Percentiles rank a stretch among this genome's conserved stretches.
phyloP scores from a whole-genome alignment of 1,284 basidiomycete species.

The Ceratobasidium sp. region DNA sequence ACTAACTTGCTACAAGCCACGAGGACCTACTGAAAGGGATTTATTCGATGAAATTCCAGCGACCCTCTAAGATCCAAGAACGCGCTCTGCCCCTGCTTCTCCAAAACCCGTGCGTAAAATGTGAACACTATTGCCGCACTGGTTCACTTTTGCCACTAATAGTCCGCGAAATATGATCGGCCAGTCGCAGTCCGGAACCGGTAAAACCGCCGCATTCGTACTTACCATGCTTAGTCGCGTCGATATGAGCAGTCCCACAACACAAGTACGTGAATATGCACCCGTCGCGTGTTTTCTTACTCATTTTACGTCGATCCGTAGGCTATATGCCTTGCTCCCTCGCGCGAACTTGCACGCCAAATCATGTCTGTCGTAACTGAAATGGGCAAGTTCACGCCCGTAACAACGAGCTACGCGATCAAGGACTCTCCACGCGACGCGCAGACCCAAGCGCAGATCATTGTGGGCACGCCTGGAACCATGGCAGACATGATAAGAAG shows the following conservation, averaged over 20 bases:
- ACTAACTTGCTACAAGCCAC: slow-evolving; percentile 68
- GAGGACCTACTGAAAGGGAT: slow-evolving; percentile 95
- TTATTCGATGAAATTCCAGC: slow-evolving; percentile 96
- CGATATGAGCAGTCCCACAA: slow-evolving; percentile 85
- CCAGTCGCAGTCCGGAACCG: slow-evolving; percentile 99
- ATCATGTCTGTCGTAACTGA: slow-evolving; percentile 95
- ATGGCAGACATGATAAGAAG: slow-evolving; percentile 87
- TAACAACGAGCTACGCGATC: slow-evolving; percentile 95
- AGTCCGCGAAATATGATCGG: slow-evolving; percentile 99
- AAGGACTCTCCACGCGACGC: slow-evolving; percentile 82
- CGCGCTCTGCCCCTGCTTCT: slow-evolving; percentile 94
- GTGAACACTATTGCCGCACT: slow-evolving; percentile 34
- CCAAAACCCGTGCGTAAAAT: slow-evolving; percentile 81
- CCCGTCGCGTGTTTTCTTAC: no score
- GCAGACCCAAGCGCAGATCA: slow-evolving; percentile 87
- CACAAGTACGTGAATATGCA: no score
- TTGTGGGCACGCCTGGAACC: slow-evolving; percentile 98
- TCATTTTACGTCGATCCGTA: slow-evolving; percentile 56
- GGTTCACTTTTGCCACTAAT: slow-evolving; percentile 4
- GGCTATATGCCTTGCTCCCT: slow-evolving; percentile 94
- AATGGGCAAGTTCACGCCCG: slow-evolving; percentile 95
- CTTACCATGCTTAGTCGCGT: slow-evolving; percentile 97
- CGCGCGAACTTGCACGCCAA: slow-evolving; percentile 96
- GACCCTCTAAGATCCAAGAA: slow-evolving; percentile 99
- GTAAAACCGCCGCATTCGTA: slow-evolving; percentile 98